Evolutionary conservation across 768 basidiomycete genomes (phyloP).

Genomic region (Exidia glandulosa): DNA sequence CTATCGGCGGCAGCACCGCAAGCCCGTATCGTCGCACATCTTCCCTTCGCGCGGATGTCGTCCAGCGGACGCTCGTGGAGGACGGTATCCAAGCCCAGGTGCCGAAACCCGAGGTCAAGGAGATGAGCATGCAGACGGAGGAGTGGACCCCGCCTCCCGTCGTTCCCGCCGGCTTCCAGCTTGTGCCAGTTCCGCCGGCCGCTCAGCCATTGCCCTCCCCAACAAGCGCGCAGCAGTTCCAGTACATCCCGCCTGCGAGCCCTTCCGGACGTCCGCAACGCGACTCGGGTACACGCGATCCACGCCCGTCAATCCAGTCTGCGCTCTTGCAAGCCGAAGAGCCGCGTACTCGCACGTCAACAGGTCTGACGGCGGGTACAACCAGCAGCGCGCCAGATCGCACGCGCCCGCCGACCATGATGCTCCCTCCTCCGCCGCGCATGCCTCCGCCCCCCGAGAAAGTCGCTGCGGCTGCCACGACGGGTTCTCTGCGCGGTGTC

Average conservation of each 20-base stretch:
- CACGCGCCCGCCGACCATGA: conserved; percentile 76
- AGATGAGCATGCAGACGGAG: conserved; percentile 76
- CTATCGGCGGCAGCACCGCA: conserved; percentile 9
- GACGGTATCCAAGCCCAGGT: conserved; percentile 11
- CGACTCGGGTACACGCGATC: conserved; percentile 32
- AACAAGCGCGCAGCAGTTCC: conserved; percentile 44
- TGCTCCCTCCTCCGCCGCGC: conserved; percentile 61
- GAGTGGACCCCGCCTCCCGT: conserved; percentile 42
- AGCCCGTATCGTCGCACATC: conserved; percentile 13
- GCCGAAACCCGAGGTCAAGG: conserved; percentile 56
- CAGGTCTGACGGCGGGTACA: conserved; percentile 52
- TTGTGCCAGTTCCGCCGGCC: conserved; percentile 22
- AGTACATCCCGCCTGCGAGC: conserved; percentile 36
- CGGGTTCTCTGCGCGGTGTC: conserved; percentile 23
- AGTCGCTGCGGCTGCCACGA: conserved; percentile 61
- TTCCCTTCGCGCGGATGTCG: conserved; percentile 14
- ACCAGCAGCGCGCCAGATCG: conserved; percentile 47
- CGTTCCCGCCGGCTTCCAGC: conserved; percentile 13
- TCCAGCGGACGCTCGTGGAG: not conserved
- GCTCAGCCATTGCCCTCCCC: conserved; percentile 22
- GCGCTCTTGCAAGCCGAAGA: conserved; percentile 39
- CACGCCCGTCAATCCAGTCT: conserved; percentile 65
- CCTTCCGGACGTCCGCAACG: conserved; percentile 26
- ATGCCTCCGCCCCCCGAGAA: conserved; percentile 58
- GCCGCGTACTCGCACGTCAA: conserved; percentile 7